phyloP scores from a whole-genome alignment of 306 rosid species.

The Medicago ruthenica region DNA sequence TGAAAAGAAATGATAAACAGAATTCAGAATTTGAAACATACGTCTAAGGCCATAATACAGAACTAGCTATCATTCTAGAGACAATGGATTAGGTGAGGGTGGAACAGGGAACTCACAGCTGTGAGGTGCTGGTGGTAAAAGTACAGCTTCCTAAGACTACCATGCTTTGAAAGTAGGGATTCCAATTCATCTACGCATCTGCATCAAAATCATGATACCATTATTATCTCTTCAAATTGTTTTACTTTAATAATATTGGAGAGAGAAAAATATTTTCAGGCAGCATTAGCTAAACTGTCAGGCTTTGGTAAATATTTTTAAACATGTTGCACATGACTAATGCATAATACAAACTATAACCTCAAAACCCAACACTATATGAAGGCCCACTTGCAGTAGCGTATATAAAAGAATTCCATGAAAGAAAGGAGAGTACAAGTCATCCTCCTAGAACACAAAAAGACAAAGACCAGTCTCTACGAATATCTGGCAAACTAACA shows the following conservation, averaged over 20 bases:
- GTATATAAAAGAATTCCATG: neutral
- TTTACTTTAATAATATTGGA: neutral
- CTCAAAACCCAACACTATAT: constrained; percentile 16
- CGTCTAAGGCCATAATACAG: constrained; percentile 24
- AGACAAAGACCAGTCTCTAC: constrained; percentile 6
- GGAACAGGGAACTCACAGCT: constrained; percentile 62
- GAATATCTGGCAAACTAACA: constrained; percentile 20
- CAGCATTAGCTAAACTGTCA: constrained; percentile 25
- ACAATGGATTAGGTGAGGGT: constrained; percentile 20
- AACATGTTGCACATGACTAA: neutral
- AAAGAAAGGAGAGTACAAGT: neutral
- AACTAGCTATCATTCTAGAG: constrained; percentile 25
- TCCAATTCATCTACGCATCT: constrained; percentile 98
- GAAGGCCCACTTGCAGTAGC: constrained; percentile 18
- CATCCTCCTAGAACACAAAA: constrained; percentile 19
- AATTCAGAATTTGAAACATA: constrained; percentile 39
- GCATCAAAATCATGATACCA: constrained; percentile 45
- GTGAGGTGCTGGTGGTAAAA: constrained; percentile 97
- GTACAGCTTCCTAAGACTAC: constrained; percentile 89
- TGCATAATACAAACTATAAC: constrained; percentile 18
- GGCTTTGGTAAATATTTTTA: constrained; percentile 1
- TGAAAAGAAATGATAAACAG: constrained; percentile 35
- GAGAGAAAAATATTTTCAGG: neutral
- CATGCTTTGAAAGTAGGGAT: constrained; percentile 87
- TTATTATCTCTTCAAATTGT: constrained; percentile 22